Conservation (phyloP, 2,329 filamentous ascomycete species). For the Colletotrichum plurivorum region DNA sequence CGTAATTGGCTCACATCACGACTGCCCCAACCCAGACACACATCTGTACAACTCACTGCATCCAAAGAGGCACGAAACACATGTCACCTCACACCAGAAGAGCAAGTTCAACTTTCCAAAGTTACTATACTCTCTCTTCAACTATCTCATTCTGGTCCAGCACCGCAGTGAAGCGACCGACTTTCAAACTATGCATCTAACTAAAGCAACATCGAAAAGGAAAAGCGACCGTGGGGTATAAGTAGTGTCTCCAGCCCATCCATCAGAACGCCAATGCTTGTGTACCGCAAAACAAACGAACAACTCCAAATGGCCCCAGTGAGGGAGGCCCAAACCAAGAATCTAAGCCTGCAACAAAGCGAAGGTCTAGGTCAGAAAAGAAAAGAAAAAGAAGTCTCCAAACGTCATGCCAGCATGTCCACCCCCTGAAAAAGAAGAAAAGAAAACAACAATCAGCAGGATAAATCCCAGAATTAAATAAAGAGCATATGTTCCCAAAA, state of each 20-base stretch:
- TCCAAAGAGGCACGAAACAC: too few species aligned
- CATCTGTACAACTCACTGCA: too few species aligned
- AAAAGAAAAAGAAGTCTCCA: too few species aligned
- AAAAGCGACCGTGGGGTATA: conserved; percentile 32
- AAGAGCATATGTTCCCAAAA: not conserved
- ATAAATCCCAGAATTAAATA: not conserved
- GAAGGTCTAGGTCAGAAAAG: too few species aligned
- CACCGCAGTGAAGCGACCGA: not conserved
- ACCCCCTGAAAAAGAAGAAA: not conserved
- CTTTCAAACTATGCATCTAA: not conserved
- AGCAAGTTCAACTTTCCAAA: too few species aligned
- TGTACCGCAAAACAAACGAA: not conserved
- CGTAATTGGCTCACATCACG: too few species aligned
- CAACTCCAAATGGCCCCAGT: not conserved
- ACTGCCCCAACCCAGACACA: too few species aligned
- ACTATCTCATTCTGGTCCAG: not conserved
- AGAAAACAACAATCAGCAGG: too few species aligned
- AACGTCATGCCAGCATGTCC: conserved; percentile 7
- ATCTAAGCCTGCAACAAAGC: too few species aligned
- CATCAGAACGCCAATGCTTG: conserved; percentile 1
- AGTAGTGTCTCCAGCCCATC: not conserved
- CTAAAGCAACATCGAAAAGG: not conserved
- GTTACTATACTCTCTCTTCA: too few species aligned
- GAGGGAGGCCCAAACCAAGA: too few species aligned
- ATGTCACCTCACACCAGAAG: too few species aligned